Base-by-base conservation (phyloP, 352 stramenopile species). In the Phytophthora agathidicida region DNA sequence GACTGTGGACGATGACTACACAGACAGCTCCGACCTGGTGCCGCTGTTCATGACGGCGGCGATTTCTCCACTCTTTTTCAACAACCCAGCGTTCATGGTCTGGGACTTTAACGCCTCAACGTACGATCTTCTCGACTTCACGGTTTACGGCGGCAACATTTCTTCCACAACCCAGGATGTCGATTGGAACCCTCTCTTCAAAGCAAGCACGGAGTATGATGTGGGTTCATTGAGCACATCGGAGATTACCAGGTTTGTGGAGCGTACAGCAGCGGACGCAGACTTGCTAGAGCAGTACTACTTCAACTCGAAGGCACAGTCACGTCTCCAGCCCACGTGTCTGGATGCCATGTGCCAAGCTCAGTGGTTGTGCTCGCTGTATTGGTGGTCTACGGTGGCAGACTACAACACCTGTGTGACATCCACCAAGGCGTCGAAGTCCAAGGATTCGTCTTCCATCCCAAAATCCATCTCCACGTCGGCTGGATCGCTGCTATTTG, bases 31-130 rank as follows among this genome's bases (percentile, higher is more conserved):
- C 7, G 58, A 80, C 9, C 42, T 85, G 19, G 73, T 87, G 22
- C 91, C 93, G 16, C 47, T 98, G 16, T 91, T 96, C 37, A 74
- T 96, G 14, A 67, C 68, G 11, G 77, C 85, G 0, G 93, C 89
- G 0, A 72, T 98, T 23, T 97, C 91, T n/a, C 91, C 91, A 1
- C 43, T 97, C 1, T 97, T 96, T 35, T 75, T 80, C 5, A 96
- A 94, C 58, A 94, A 98, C 62, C 93, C 93, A 26, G 91, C 83
- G n/a, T 97, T 97, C 42, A 91, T 91, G 74, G 65, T 91, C 32
- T 94, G 85, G 85, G 81, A 93, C 20, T 83, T 85, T 45, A 68
- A 91, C 32, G 58, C 70, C 0, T 65, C 47, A 14, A 90, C 83
- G 1, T 91, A 89, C 53, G 78, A 93, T 1, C 45, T 95, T 10